These are phyloP conservation scores for Rubus idaeus DNA, from an alignment of 306 rosid species.

Conservation along the genomic window DNA sequence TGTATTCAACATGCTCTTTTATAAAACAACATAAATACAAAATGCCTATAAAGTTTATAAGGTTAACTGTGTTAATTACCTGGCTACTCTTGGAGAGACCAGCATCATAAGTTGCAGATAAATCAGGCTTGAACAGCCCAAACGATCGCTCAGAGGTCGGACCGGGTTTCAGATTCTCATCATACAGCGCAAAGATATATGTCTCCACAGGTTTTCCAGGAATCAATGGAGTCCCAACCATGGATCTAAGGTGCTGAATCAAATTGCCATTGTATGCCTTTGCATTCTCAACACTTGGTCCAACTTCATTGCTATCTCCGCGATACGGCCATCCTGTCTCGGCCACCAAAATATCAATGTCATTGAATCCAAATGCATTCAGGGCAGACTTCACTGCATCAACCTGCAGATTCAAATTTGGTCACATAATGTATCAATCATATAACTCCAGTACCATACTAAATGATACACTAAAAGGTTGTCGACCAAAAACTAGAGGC, in stretches of 20 bases:
- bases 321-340: conserved; percentile 94
- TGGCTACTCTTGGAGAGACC: conserved; percentile 68
- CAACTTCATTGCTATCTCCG: conserved; percentile 75
- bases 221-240: conserved; percentile 90
- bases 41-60: not conserved
- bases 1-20: not conserved
- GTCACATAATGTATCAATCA: not conserved
- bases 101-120: conserved; percentile 59
- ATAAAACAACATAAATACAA: too few relatives aligned
- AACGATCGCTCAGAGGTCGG: conserved; percentile 71
- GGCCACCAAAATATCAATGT: conserved; percentile 70
- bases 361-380: conserved; percentile 55
- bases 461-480: not conserved
- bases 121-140: conserved; percentile 75
- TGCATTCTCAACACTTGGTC: conserved; percentile 76
- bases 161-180: conserved; percentile 76
- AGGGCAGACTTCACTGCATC: conserved; percentile 85
- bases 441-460: not conserved
- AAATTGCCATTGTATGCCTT: conserved; percentile 84
- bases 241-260: conserved; percentile 74
- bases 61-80: conserved; percentile 45
- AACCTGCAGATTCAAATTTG: conserved; percentile 46
- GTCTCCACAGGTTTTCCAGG: conserved; percentile 88
- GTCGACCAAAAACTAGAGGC: not conserved
- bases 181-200: conserved; percentile 75